Base-by-base conservation (phyloP, 2,329 filamentous ascomycete genomes). In the Aschersonia sp. region DNA sequence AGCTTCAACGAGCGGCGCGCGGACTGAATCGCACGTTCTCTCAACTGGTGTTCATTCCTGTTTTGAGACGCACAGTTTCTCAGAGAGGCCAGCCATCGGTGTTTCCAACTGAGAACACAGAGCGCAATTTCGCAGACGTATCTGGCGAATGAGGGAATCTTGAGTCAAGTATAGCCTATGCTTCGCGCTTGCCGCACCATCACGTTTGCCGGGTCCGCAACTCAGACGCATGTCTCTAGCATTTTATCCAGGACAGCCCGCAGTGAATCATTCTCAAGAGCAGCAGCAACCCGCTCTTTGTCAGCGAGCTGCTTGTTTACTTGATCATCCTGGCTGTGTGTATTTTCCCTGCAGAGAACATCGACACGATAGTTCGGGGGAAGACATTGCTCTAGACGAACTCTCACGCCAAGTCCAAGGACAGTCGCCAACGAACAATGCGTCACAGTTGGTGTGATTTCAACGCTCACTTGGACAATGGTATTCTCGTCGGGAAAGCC, bases 401-500 rank as follows among this genome's bases (percentile, higher is more conserved):
- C 89, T 43, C 92, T 80, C 29, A 98, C 87, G 11, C 89, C 92
- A 12, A 98, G 74, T 1, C 92, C 92, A 58, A 98, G 95, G 50
- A 98, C 88, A 0, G 92, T 98, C 32, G 92, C 92, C 41, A 98
- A 77, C 45, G 87, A 94, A 70, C 92, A 98, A 66, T 97, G 92
- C 12, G 90, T 94, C 59, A 97, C 92, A 30, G 92, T 98, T 8
- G 92, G 92, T 9, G 92, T 98, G 55, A 98, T 83, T 58, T 94
- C 79, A 42, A 98, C 87, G 4, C 83, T 76, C 37, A 97, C 87
- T 40, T 72, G 82, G 67, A 71, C 88, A 69, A 76, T 76, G 60
- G 59, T 79, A 67, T 71, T 67, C 12, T 70, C 65, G 48, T 69
- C 67, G 31, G 67, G 74, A 35, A 61, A 55, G 7, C 62, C 61